phyloP scores from a whole-genome alignment of 2,329 filamentous ascomycete genomes.

The Ophiobolus disseminans region DNA sequence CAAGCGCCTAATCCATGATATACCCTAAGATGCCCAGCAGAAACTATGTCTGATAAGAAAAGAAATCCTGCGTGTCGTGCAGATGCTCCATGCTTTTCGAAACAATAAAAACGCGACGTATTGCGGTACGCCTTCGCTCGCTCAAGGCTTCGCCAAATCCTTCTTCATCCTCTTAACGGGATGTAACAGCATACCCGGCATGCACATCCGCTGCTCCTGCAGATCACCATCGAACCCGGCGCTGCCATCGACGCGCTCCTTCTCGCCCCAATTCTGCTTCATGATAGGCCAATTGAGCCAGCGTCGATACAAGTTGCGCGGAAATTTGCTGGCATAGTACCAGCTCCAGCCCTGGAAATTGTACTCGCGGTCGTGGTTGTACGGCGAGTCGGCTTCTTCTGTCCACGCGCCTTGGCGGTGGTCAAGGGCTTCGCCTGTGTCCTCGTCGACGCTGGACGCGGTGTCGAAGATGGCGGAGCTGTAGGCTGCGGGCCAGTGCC shows the following conservation, averaged over 20 bases:
- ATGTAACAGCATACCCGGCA: constrained; percentile 88
- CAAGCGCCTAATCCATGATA: too few relatives aligned
- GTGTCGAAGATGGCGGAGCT: constrained; percentile 81
- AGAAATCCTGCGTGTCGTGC: too few relatives aligned
- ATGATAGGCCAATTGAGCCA: constrained; percentile 86
- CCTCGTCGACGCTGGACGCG: constrained; percentile 26
- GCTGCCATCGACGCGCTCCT: constrained; percentile 64
- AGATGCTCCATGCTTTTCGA: too few relatives aligned
- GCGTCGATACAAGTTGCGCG: constrained; percentile 78
- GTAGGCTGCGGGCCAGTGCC: constrained; percentile 81
- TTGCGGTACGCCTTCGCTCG: background rate
- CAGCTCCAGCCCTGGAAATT: constrained; percentile 87
- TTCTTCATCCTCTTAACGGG: constrained; percentile 72
- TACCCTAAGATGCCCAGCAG: too few relatives aligned
- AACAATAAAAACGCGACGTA: too few relatives aligned
- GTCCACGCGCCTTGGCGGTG: constrained; percentile 63
- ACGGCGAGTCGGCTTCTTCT: constrained; percentile 51
- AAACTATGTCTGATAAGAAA: too few relatives aligned
- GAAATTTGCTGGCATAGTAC: constrained; percentile 90
- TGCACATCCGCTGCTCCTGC: constrained; percentile 80
- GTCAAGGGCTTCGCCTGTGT: constrained; percentile 58
- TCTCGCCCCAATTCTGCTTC: constrained; percentile 78
- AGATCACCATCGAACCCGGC: constrained; percentile 52
- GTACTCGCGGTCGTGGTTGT: constrained; percentile 75
- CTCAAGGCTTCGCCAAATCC: constrained; percentile 27